A percentile compares a stretch with the other conserved stretches of the same genome.
Conservation (phyloP, 1,284 basidiomycete species). For the Calocybe gambosa region DNA sequence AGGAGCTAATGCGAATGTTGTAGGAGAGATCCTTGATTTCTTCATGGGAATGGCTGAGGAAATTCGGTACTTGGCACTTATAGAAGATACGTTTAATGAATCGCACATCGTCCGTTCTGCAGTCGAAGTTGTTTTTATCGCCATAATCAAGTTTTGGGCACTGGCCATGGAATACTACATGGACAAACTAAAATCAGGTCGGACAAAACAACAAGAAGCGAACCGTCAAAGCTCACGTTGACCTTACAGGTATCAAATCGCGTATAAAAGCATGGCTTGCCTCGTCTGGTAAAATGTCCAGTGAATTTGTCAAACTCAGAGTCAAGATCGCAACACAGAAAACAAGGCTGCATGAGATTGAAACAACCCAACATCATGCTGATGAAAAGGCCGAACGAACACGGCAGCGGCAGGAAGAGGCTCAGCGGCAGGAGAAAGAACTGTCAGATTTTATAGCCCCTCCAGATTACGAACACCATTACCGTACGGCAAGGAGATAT, state of each 20-base stretch:
- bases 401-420: neutral
- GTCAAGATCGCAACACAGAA: neutral
- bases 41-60: constrained; percentile 3
- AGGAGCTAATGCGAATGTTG: neutral
- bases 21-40: neutral
- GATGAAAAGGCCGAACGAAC: neutral
- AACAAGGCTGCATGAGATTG: neutral
- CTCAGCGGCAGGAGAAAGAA: neutral
- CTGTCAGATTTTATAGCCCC: neutral
- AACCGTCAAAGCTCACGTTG: neutral
- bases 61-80: neutral
- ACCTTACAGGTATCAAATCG: neutral
- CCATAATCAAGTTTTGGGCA: no score
- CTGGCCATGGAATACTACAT: constrained; percentile 1
- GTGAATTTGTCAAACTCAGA: neutral
- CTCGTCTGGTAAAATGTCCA: neutral
- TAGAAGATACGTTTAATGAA: neutral
- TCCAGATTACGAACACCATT: neutral
- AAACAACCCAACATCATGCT: neutral
- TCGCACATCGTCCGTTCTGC: constrained; percentile 2
- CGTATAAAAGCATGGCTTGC: neutral
- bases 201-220: neutral
- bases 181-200: neutral
- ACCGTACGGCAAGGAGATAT: neutral
- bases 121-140: constrained; percentile 1